Evolutionary conservation across 257 asterid species (phyloP), one percentile per base, ranked within the genome.

Genomic region (Nicotiana paniculata): DNA sequence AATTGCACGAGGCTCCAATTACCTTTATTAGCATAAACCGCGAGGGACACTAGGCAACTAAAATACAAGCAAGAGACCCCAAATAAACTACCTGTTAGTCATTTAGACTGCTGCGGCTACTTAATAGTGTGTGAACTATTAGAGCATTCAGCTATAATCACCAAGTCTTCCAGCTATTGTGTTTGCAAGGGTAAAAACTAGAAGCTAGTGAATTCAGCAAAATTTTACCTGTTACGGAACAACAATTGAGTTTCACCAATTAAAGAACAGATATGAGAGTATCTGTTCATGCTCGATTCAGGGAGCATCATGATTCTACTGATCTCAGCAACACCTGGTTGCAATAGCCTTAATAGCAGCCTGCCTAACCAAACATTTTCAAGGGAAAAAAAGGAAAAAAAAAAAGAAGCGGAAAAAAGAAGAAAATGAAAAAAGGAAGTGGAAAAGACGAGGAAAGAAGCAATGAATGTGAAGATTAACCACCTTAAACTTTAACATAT

Each of bases 301-400:
- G 81, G 82, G 84, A 77, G 85, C 80, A 81, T 70, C 74, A 26
- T 48, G 82, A 43, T 80, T 57, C 83, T 88, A 86, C 86, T 91
- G 92, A 83, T 89, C 90, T 85, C 86, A 33, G 92, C 90, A 86
- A 87, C 92, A 87, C 85, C 94, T 81, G 87, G 84, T 82, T 83
- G 85, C 88, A 83, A 87, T 85, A 66, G 87, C 94, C 87, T 83
- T 90, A 90, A 61, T 84, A 85, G 91, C 87, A 88, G 87, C 88
- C 89, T 81, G 83, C 98, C 97, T 92, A 90, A 82, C 89, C 90
- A 91, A 86, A 81, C 88, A 90, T 68, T 86, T 81, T 54, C 80
- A 88, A 87, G 84, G 63, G 80, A 59, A 65, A 32, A 76, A 81
- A 81, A 53, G 24, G 46, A 35, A 57, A 35, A 57, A 63, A 18